Conservation (phyloP, 75 land plant species). For the Pinus taeda region DNA sequence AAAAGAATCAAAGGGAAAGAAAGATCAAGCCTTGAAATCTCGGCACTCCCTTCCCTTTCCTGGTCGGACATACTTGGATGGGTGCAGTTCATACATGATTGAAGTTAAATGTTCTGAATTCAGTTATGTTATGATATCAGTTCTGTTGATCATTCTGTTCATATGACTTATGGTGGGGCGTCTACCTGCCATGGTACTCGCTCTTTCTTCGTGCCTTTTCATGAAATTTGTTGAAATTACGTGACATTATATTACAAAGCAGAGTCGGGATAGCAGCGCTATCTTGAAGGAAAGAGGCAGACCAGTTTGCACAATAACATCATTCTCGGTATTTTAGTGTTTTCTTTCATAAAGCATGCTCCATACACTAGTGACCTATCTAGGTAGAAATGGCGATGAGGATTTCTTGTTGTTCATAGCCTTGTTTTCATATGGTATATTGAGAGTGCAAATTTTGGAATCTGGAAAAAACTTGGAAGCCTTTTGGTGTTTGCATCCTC, state of each 20-base stretch:
- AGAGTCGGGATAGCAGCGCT: too few species aligned
- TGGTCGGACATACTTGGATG: not conserved
- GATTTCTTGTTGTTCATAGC: too few species aligned
- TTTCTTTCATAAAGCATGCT: too few species aligned
- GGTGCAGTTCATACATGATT: not conserved
- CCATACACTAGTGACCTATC: too few species aligned
- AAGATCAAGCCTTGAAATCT: not conserved
- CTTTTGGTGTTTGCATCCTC: too few species aligned
- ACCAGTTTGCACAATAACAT: too few species aligned
- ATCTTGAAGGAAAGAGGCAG: too few species aligned
- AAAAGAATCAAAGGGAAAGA: not conserved
- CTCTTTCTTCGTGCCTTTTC: not conserved
- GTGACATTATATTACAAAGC: not conserved
- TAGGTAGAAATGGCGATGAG: too few species aligned
- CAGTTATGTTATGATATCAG: not conserved
- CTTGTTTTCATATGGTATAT: too few species aligned
- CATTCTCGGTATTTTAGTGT: too few species aligned
- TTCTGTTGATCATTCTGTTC: conserved; percentile 1
- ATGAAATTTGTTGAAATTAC: not conserved
- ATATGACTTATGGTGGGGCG: not conserved
- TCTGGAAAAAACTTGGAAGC: too few species aligned
- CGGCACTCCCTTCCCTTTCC: not conserved
- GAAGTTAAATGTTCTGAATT: not conserved
- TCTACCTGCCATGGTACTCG: conserved; percentile 1
- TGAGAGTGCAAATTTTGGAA: too few species aligned